Evolutionary conservation across 352 stramenopile species (phyloP), one percentile per base, ranked within the genome.

Genomic region (Globisporangium lucens): DNA sequence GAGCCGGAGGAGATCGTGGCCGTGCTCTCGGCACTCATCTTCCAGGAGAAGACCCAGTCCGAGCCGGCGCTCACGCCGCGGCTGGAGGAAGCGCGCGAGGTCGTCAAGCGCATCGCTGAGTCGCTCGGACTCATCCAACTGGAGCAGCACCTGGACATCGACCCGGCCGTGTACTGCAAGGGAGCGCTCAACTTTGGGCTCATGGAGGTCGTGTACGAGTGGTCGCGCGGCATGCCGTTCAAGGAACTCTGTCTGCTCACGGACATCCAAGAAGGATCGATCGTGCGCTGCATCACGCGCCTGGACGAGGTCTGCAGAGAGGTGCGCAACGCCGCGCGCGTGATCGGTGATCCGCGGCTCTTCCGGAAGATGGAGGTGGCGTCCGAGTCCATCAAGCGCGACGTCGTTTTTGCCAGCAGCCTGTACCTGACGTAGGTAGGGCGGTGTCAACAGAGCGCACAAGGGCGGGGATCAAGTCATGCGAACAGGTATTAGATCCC

Each of bases 311-410:
- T 99, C 5, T 99, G 95, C 75, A 84, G 97, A 59, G 97, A 99
- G 87, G 95, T 99, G 20, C 80, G 95, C 67, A 99, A 98, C 71
- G 97, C 96, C 58, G 95, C 97, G 57, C 85, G 95, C 29, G 93
- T 93, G 20, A 94, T 91, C 41, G 97, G 97, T n/a, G 97, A 99
- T 69, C 95, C 96, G 15, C 93, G 92, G 1, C 80, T 99, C 6
- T 98, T 98, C 69, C 79, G 90, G 55, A 99, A 99, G 77, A 98
- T 99, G 94, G 97, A 99, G 76, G 91, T 96, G 49, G 97, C 97
- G 3, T 98, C 92, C 55, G 87, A 98, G 69, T 82, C 91, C 3
- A 99, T 99, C 70, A 99, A 99, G 73, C 83, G 97, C 43, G 97
- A 99, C 72, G 98, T 99, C 60, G 94, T 99, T 13, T 99, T 99